Evolutionary conservation across 768 basidiomycete species (phyloP).

Genomic region (Suillus hirtellus): DNA sequence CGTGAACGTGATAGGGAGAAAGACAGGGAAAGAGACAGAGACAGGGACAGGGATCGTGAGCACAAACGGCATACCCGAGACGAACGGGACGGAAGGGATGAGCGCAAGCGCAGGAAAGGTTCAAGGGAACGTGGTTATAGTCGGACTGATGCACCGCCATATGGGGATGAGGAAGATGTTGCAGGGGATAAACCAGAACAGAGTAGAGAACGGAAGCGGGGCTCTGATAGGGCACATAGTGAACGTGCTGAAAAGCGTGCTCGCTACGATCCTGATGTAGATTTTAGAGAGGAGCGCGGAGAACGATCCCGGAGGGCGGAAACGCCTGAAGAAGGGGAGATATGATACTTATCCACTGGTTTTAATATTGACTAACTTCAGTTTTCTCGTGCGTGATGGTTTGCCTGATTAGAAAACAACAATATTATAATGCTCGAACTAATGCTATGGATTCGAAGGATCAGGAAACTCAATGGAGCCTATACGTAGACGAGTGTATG

Average conservation of each 20-base stretch:
- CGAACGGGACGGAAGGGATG: slow-evolving; percentile 53
- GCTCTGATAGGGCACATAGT: slow-evolving; percentile 45
- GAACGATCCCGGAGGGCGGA: slow-evolving; percentile 54
- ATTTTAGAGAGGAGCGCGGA: slow-evolving; percentile 44
- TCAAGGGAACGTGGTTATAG: slow-evolving; percentile 40
- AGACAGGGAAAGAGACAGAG: slow-evolving; percentile 36
- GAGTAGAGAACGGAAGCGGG: slow-evolving; percentile 40
- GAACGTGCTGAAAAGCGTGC: slow-evolving; percentile 70
- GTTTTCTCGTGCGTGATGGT: background rate
- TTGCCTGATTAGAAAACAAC: background rate
- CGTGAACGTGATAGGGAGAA: slow-evolving; percentile 39
- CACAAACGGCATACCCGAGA: slow-evolving; percentile 52
- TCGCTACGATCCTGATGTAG: slow-evolving; percentile 51
- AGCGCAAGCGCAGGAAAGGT: slow-evolving; percentile 41
- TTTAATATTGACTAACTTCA: background rate
- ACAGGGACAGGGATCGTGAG: slow-evolving; percentile 42
- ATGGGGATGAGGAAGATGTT: slow-evolving; percentile 42
- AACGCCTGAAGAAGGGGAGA: slow-evolving; percentile 88
- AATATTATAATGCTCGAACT: background rate
- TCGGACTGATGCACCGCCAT: slow-evolving; percentile 45
- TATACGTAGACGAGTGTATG: slow-evolving; percentile 92
- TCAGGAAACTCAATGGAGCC: slow-evolving; percentile 67
- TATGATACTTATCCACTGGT: slow-evolving; percentile 40
- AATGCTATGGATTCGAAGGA: slow-evolving; percentile 31
- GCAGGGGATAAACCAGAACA: slow-evolving; percentile 47